Base-by-base conservation (phyloP, 345 rosid species). In the Citrus maxima region DNA sequence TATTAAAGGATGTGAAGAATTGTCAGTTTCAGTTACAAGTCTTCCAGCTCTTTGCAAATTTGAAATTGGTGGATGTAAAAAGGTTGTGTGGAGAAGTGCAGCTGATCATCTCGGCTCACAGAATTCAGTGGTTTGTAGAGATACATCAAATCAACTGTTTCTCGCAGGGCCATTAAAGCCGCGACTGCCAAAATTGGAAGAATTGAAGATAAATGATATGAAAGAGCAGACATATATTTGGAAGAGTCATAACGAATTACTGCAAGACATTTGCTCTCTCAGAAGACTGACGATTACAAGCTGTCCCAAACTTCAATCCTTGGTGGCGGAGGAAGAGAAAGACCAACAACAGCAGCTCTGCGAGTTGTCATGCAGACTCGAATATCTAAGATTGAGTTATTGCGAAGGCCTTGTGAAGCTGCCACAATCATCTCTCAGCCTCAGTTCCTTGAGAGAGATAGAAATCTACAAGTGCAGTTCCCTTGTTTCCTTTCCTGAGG, bases 381-480 rank as follows among this genome's bases (percentile, higher is more conserved):
- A 42, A 42, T 42, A 42, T 3, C 51, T 42, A 42, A 0, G 0
- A 10, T 42, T 42, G 16, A 42, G 1, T 0, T 0, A 42, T 0
- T 42, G 51, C 51, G 1, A 12, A 42, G 51, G 51, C 16, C 51
- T 42, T 3, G 51, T 42, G 51, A 42, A 42, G 51, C 51, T 42
- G 51, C 51, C 16, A 42, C 14, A 42, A 12, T 42, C 51, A 42
- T 42, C 7, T 4, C 16, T 12, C 4, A 12, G 51, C 51, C 51
- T 42, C 0, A 10, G 51, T 42, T 42, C 51, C 51, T 42, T 42
- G 51, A 42, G 16, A 3, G 16, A 12, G 51, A 42, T 80, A 30
- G 3, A 22, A 3, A 46, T 67, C 63, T 5, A 3, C 6, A 1
- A 12, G 3, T 64, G 72, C 28, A 7, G 46, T 28, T 21, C 40